phyloP scores from a whole-genome alignment of 805 yeast species.

The Kuraishia capsulata region DNA sequence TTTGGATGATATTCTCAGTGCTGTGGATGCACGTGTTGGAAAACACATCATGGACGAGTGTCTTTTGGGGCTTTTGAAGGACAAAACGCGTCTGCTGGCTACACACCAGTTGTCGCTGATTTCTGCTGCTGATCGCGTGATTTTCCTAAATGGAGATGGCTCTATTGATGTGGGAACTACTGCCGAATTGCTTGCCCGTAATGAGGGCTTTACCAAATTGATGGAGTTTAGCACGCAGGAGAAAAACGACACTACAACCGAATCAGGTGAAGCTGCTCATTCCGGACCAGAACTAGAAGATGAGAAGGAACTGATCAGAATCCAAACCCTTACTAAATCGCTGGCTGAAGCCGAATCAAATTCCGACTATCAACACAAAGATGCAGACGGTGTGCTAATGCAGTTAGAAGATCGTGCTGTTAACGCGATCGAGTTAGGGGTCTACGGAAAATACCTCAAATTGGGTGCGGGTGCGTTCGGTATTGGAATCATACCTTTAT shows the following conservation, averaged over 20 bases:
- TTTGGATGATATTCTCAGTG: slow-evolving; percentile 59
- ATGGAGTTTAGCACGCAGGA: slow-evolving; percentile 26
- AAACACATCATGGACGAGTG: slow-evolving; percentile 49
- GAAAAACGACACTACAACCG: slow-evolving; percentile 4
- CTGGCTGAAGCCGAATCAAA: too few species aligned
- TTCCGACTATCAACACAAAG: too few species aligned
- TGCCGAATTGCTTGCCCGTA: slow-evolving; percentile 35
- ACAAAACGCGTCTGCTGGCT: slow-evolving; percentile 65
- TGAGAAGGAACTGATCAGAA: slow-evolving; percentile 19
- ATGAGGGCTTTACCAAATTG: slow-evolving; percentile 24
- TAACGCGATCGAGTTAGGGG: slow-evolving; percentile 37
- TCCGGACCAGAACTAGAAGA: slow-evolving; percentile 16
- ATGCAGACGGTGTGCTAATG: slow-evolving; percentile 24
- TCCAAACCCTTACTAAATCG: too few species aligned
- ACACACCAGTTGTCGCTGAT: slow-evolving; percentile 77
- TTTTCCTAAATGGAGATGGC: slow-evolving; percentile 63
- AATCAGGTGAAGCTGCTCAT: slow-evolving; percentile 20
- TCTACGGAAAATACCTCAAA: slow-evolving; percentile 41
- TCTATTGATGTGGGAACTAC: slow-evolving; percentile 51
- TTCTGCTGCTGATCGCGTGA: slow-evolving; percentile 57
- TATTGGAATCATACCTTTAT: slow-evolving; percentile 18
- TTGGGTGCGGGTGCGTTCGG: slow-evolving; percentile 47
- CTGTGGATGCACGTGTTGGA: slow-evolving; percentile 68
- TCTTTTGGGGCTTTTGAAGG: slow-evolving; percentile 44
- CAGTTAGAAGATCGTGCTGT: slow-evolving; percentile 50